Percentiles rank a stretch among this genome's conserved stretches.
These are phyloP conservation scores for Exidia glandulosa DNA, from an alignment of 768 basidiomycete genomes.

Conservation along the genomic window DNA sequence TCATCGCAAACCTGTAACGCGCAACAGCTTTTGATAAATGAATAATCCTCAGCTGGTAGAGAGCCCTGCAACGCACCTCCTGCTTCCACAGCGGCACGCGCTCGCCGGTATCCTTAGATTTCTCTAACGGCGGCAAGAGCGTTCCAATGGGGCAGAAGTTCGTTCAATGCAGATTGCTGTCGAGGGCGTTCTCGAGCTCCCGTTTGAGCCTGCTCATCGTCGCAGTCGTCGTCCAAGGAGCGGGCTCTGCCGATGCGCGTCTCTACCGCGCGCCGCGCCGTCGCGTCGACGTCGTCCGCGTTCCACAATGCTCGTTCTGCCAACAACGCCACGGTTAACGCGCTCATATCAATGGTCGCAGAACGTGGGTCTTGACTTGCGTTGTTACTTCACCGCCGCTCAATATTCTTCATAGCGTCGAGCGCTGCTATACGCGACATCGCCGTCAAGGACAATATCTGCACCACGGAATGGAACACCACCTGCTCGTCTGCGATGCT, in stretches of 20 bases:
- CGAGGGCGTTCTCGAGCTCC: conserved; percentile 70
- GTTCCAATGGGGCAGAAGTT: conserved; percentile 90
- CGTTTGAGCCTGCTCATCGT: conserved; percentile 58
- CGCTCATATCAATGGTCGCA: background rate
- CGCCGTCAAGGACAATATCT: conserved; percentile 84
- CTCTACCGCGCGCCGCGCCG: conserved; percentile 11
- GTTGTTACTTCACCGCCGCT: too few species aligned
- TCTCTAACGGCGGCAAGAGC: conserved; percentile 88
- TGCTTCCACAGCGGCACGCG: conserved; percentile 98
- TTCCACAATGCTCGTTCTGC: background rate
- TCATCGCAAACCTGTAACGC: too few species aligned
- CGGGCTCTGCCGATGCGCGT: conserved; percentile 4
- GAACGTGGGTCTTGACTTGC: background rate
- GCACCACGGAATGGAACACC: conserved; percentile 49
- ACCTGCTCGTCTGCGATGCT: conserved; percentile 77
- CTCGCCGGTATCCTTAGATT: conserved; percentile 83
- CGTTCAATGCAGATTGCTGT: conserved; percentile 52
- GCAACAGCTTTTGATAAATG: too few species aligned
- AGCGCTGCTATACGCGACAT: conserved; percentile 18
- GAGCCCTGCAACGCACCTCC: too few species aligned
- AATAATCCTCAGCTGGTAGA: too few species aligned
- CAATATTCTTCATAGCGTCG: too few species aligned
- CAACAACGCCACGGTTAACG: background rate
- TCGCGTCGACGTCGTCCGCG: conserved; percentile 7
- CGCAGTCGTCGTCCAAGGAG: conserved; percentile 13